Base-by-base conservation (phyloP, 2,329 filamentous ascomycete species). In the Diaporthe ampelina region DNA sequence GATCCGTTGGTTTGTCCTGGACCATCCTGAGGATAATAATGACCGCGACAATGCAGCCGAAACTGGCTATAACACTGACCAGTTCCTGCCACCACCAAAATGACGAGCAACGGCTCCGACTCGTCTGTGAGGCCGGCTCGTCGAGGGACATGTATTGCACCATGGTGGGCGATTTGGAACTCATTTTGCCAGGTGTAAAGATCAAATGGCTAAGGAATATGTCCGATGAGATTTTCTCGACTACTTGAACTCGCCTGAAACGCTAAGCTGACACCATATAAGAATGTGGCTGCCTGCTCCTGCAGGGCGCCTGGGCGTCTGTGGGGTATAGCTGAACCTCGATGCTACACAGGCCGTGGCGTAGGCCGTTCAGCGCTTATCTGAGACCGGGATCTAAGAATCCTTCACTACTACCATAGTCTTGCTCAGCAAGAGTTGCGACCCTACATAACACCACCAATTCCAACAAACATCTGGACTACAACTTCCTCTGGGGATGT, bases 41-140 rank as follows among this genome's bases (percentile, higher is more conserved):
- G 61, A 65, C 61, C 1, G 61, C 61, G 26, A 50, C 61, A 21
- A 65, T 48, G 61, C 61, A 65, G 19, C 61, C 61, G 11, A 50
- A 65, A 24, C 61, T 65, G 43, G 61, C 61, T 17, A 35, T 35
- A 3, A 65, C 3, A 19, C 61, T 65, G 21, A 65, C 43, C 26
- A 65, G 61, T 21, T 65, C 61, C 61, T 65, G 61, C 61, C 61
- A 65, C 61, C 61, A 65, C 61, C 61, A 65, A 5, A 65, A 35
- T 0, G 61, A 50, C 26, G 61, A 65, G 43, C 43, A 65, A 35
- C 43, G 61, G 19, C 11, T 50, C 61, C 61, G 40, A 19, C 40
- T 43, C 15, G 40, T 65, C 10, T 65, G 43, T 10, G 61, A 21
- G 37, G 26, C 26, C 43, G 26, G 26, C 21, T 45, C 24, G 10